A percentile compares a stretch with the other conserved stretches of the same genome.
These are phyloP conservation scores for Ophiocytium majus DNA, from an alignment of 352 stramenopile species.

Conservation along the genomic window DNA sequence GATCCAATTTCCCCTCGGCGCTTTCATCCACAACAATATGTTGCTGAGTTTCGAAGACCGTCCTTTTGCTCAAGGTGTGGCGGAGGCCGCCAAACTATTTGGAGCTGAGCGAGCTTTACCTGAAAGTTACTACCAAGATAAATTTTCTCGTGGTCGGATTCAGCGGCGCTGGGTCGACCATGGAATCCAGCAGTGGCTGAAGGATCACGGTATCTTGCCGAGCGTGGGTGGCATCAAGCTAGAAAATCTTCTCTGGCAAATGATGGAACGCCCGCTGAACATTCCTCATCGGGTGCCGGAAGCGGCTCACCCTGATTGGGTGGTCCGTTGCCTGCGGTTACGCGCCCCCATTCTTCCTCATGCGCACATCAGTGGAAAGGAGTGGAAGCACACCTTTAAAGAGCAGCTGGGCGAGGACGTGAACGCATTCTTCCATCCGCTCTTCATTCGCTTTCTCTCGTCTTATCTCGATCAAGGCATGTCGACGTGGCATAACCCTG, in stretches of 20 bases:
- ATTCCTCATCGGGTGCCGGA: not conserved
- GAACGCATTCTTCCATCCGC: not conserved
- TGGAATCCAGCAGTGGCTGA: not conserved
- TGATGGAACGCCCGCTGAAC: not conserved
- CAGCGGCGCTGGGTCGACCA: not conserved
- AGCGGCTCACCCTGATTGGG: not conserved
- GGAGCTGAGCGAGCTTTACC: not conserved
- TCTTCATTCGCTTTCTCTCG: not conserved
- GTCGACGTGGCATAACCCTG: not conserved
- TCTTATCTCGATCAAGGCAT: not conserved
- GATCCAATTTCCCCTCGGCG: not conserved
- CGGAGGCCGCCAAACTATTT: not conserved
- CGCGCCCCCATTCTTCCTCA: not conserved
- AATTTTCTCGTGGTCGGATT: not conserved
- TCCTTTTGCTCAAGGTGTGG: not conserved
- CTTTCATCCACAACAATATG: constrained; percentile 7
- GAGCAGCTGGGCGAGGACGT: not conserved
- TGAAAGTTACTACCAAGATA: not conserved
- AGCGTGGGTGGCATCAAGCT: not conserved
- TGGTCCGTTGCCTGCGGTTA: not conserved
- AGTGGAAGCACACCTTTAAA: not conserved
- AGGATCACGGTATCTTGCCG: not conserved
- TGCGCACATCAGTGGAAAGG: not conserved
- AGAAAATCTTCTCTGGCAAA: not conserved
- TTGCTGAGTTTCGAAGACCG: not conserved